Percentiles rank a stretch among this genome's conserved stretches.
These are phyloP conservation scores for Brassica incana DNA, from an alignment of 345 rosid species.

Conservation along the genomic window DNA sequence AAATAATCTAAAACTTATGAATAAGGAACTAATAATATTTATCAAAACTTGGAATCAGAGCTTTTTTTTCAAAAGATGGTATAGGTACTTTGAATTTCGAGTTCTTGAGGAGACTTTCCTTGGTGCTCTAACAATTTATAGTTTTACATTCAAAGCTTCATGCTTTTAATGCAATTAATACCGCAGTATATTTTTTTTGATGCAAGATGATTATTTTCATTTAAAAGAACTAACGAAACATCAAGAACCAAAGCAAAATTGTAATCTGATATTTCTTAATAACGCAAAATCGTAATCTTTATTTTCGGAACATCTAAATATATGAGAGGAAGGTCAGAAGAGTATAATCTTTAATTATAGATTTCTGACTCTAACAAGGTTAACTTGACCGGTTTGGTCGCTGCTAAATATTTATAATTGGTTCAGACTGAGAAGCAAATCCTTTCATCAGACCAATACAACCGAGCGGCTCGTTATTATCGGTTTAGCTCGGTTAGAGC, in stretches of 20 bases:
- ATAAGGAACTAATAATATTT: background rate
- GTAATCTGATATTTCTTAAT: background rate
- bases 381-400: constrained; percentile 27
- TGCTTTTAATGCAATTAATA: background rate
- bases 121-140: constrained; percentile 1
- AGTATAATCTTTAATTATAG: constrained; percentile 24
- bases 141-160: constrained; percentile 4
- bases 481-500: constrained; percentile 24
- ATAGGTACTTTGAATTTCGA: constrained; percentile 13
- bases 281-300: background rate
- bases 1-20: background rate
- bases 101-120: background rate
- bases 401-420: constrained; percentile 19
- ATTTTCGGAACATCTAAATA: constrained; percentile 6
- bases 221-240: background rate
- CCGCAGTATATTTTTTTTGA: background rate
- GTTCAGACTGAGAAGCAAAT: constrained; percentile 29
- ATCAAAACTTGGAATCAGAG: constrained; percentile 1
- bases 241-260: background rate
- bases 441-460: constrained; percentile 23
- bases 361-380: constrained; percentile 32
- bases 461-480: constrained; percentile 36
- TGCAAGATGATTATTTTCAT: background rate
- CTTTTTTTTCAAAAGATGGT: background rate
- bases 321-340: background rate